Evolutionary conservation across 306 rosid genomes (phyloP).

Genomic region (Cucumis sativus): Cucumber_9930_V3 NC_026660.2:2830001-2830500

Average conservation of each 20-base stretch:
- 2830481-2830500: not conserved
- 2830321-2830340: not conserved
- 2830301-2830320: not conserved
- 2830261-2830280: not conserved
- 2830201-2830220: not conserved
- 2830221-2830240: not conserved
- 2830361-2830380: not conserved
- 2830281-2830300: not conserved
- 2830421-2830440: not conserved
- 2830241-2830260: not conserved
- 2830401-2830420: not conserved
- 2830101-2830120: conserved; percentile 29
- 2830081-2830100: conserved; percentile 26
- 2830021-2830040: too few relatives aligned
- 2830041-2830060: conserved; percentile 10
- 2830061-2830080: conserved; percentile 47
- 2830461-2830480: not conserved
- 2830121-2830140: conserved; percentile 15
- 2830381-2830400: too few relatives aligned
- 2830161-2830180: not conserved
- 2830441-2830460: not conserved
- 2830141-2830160: not conserved
- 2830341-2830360: not conserved
- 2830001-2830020: too few relatives aligned
- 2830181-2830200: not conserved